A percentile compares a stretch with the other conserved stretches of the same genome.
Evolutionary conservation across 208 protist genomes (phyloP).

Genomic region (Leishmania martiniquensis): DNA sequence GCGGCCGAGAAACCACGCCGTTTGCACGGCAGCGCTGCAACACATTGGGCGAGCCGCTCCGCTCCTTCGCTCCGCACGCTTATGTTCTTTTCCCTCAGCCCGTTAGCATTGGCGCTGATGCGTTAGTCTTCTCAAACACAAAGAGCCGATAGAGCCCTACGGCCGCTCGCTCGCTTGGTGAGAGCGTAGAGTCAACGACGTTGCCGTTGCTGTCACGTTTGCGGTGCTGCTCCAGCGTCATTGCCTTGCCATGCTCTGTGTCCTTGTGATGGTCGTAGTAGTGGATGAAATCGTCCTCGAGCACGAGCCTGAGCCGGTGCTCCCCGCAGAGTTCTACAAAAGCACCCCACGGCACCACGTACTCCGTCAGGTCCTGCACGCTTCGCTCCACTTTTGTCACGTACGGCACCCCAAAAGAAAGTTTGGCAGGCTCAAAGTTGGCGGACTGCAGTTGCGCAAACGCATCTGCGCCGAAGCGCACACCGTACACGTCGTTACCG

Average conservation of each 20-base stretch:
- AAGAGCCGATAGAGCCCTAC: constrained; percentile 65
- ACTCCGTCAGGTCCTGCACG: constrained; percentile 71
- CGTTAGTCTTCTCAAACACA: constrained; percentile 55
- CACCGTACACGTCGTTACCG: constrained; percentile 50
- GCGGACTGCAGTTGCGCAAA: constrained; percentile 16
- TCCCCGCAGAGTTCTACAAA: constrained; percentile 52
- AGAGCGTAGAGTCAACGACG: constrained; percentile 31
- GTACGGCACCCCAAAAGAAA: constrained; percentile 68
- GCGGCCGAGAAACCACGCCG: background rate
- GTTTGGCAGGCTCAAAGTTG: background rate
- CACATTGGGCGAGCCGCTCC: background rate
- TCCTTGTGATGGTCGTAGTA: constrained; percentile 47
- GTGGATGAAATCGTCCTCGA: constrained; percentile 48
- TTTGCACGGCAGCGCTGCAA: background rate
- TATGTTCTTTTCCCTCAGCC: background rate
- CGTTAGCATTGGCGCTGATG: background rate
- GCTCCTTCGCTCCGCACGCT: background rate
- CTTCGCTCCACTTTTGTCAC: constrained; percentile 61
- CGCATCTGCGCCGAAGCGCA: constrained; percentile 48
- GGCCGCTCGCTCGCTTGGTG: constrained; percentile 45
- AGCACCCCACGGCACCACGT: constrained; percentile 66
- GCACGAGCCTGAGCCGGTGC: constrained; percentile 43
- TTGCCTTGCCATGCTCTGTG: constrained; percentile 36
- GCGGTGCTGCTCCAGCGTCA: constrained; percentile 20
- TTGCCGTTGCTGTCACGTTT: constrained; percentile 32